phyloP scores from a whole-genome alignment of 2,329 filamentous ascomycete genomes.

The Zasmidium cellare region DNA sequence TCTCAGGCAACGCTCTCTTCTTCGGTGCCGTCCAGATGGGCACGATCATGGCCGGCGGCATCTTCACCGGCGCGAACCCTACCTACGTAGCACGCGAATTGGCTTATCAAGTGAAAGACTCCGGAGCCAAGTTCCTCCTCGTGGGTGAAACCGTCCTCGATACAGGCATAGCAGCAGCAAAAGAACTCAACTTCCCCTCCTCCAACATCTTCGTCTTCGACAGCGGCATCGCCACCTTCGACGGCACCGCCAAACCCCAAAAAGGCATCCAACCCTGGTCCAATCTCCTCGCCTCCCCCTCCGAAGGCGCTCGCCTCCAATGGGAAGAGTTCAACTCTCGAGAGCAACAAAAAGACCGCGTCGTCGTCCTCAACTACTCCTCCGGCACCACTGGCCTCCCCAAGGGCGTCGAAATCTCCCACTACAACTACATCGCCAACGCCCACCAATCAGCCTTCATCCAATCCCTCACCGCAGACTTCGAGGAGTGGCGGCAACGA shows the following conservation, averaged over 20 bases:
- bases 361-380: slow-evolving; percentile 73
- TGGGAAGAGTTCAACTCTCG: slow-evolving; percentile 61
- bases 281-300: slow-evolving; percentile 54
- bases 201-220: slow-evolving; percentile 67
- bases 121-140: slow-evolving; percentile 66
- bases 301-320: slow-evolving; percentile 57
- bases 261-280: slow-evolving; percentile 58
- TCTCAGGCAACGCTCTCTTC: slow-evolving; percentile 71
- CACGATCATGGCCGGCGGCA: slow-evolving; percentile 71
- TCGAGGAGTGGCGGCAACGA: not conserved
- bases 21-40: slow-evolving; percentile 72
- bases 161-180: slow-evolving; percentile 66
- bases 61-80: slow-evolving; percentile 77
- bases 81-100: slow-evolving; percentile 69
- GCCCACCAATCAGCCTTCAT: slow-evolving; percentile 59
- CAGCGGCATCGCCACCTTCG: slow-evolving; percentile 36
- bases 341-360: slow-evolving; percentile 54
- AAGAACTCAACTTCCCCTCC: slow-evolving; percentile 54
- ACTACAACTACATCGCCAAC: slow-evolving; percentile 74
- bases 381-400: slow-evolving; percentile 78
- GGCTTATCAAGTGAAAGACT: slow-evolving; percentile 73
- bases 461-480: slow-evolving; percentile 49
- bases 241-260: slow-evolving; percentile 2
- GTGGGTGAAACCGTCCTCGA: slow-evolving; percentile 64
- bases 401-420: slow-evolving; percentile 82